phyloP scores from a whole-genome alignment of 257 asterid species.

The Rhazya stricta region DNA sequence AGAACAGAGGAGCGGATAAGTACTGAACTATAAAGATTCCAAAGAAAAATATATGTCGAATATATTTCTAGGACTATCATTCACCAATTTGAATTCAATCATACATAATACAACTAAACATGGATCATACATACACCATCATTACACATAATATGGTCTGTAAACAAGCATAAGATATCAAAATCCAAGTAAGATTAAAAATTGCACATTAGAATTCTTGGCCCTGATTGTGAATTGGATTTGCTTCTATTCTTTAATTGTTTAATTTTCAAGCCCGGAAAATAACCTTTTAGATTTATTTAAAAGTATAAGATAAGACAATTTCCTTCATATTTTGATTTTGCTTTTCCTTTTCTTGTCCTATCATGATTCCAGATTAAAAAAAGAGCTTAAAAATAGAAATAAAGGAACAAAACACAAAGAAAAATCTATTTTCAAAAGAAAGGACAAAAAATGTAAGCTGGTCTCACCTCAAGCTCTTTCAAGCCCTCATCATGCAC shows the following conservation, averaged over 20 bases:
- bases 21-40: background rate
- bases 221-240: background rate
- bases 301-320: background rate
- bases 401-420: background rate
- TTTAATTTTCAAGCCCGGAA: background rate
- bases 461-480: slow-evolving; percentile 68
- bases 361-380: background rate
- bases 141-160: background rate
- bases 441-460: slow-evolving; percentile 22
- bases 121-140: background rate
- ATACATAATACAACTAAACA: background rate
- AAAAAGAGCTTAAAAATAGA: background rate
- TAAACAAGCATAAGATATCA: background rate
- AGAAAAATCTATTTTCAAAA: background rate
- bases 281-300: background rate
- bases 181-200: background rate
- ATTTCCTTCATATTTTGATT: background rate
- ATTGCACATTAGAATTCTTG: background rate
- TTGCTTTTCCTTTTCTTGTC: background rate
- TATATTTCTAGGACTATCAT: background rate
- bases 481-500: slow-evolving; percentile 46
- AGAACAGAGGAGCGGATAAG: no score
- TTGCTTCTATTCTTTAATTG: background rate
- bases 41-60: background rate
- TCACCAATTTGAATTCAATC: background rate